phyloP scores from a whole-genome alignment of 2,329 filamentous ascomycete species.

The Aspergillus sp. region DNA sequence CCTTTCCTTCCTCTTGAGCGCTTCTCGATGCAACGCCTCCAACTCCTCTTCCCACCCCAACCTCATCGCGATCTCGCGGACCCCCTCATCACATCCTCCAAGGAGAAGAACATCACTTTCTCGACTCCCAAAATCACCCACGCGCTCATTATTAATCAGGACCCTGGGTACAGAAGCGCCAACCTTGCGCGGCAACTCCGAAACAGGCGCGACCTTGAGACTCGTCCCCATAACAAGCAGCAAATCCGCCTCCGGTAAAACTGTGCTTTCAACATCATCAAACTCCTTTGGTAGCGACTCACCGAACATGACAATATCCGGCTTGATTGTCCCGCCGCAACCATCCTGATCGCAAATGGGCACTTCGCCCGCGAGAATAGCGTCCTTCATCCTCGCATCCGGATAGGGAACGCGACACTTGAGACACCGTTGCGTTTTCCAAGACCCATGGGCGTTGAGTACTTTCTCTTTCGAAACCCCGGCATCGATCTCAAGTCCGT shows the following conservation, averaged over 20 bases:
- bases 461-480: slow-evolving; percentile 76
- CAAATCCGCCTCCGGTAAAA: slow-evolving; percentile 24
- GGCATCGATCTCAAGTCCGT: slow-evolving; percentile 81
- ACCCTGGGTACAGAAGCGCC: slow-evolving; percentile 66
- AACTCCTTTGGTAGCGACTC: slow-evolving; percentile 67
- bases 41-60: slow-evolving; percentile 82
- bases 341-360: slow-evolving; percentile 63
- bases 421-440: slow-evolving; percentile 80
- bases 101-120: slow-evolving; percentile 77
- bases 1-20: slow-evolving; percentile 61
- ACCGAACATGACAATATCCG: slow-evolving; percentile 86
- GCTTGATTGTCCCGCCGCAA: slow-evolving; percentile 78
- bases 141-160: slow-evolving; percentile 77
- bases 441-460: slow-evolving; percentile 85
- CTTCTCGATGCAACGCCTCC: slow-evolving; percentile 68
- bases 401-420: slow-evolving; percentile 73
- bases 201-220: slow-evolving; percentile 79
- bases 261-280: slow-evolving; percentile 50
- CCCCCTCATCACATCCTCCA: slow-evolving; percentile 75
- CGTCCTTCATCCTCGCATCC: slow-evolving; percentile 68
- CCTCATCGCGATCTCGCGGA: slow-evolving; percentile 71
- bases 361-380: slow-evolving; percentile 67
- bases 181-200: slow-evolving; percentile 68
- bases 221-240: slow-evolving; percentile 47
- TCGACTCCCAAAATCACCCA: slow-evolving; percentile 73